Conservation (phyloP, 305 asterid genomes). For the Coffea humblotiana region DNA sequence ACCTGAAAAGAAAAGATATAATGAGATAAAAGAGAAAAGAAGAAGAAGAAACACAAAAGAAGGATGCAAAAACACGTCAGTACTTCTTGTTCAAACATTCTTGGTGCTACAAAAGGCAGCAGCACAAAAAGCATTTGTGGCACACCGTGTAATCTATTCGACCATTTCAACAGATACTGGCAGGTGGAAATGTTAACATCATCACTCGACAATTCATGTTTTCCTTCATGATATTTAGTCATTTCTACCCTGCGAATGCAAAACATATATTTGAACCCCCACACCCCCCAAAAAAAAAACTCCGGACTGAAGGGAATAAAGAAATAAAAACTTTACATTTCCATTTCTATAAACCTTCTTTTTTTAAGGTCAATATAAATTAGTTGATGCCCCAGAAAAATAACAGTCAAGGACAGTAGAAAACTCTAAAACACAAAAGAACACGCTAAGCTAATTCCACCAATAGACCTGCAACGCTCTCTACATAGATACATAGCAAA, state of each 20-base stretch:
- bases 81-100: neutral
- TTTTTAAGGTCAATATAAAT: too few relatives aligned
- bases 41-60: neutral
- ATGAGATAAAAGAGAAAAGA: neutral
- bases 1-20: neutral
- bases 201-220: neutral
- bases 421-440: too few relatives aligned
- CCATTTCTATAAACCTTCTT: neutral
- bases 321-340: too few relatives aligned
- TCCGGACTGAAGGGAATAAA: neutral
- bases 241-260: neutral
- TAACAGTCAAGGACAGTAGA: too few relatives aligned
- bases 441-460: too few relatives aligned
- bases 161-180: too few relatives aligned
- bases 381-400: too few relatives aligned
- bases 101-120: slow-evolving; percentile 1
- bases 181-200: too few relatives aligned
- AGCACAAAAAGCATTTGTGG: neutral
- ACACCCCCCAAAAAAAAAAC: neutral
- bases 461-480: too few relatives aligned
- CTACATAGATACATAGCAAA: too few relatives aligned
- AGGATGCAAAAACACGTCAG: neutral
- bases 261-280: neutral
- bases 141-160: neutral
- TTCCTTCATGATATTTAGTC: neutral